Evolutionary conservation across 1,284 basidiomycete genomes (phyloP).

Genomic region (Fomitopsis betulina): DNA sequence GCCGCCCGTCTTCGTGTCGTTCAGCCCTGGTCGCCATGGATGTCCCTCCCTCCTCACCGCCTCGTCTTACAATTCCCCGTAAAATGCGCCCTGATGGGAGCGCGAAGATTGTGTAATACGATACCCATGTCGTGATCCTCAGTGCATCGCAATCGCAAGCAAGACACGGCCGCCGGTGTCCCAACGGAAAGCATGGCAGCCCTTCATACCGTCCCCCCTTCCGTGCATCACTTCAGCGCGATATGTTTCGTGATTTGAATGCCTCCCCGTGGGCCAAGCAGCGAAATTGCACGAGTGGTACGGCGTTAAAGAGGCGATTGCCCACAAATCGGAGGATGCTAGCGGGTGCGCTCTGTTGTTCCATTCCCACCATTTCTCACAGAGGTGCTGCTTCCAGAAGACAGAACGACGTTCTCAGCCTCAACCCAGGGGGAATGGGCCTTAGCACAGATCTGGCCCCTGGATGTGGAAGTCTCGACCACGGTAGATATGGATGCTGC

Average conservation of each 20-base stretch:
- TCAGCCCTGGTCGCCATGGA: no score
- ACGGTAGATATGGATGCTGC: no score
- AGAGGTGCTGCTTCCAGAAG: background rate
- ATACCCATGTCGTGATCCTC: background rate
- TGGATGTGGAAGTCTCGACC: background rate
- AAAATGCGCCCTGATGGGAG: no score
- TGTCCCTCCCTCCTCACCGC: background rate
- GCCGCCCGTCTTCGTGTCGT: no score
- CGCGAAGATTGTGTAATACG: background rate
- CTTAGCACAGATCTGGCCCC: background rate
- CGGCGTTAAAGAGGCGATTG: slow-evolving; percentile 1
- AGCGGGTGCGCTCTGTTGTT: background rate
- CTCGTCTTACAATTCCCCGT: no score
- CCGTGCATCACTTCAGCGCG: background rate
- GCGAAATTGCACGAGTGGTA: background rate
- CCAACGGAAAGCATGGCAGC: background rate
- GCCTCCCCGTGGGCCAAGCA: background rate
- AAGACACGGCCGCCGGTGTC: background rate
- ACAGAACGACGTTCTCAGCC: background rate
- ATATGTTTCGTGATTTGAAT: background rate
- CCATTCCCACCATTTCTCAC: background rate
- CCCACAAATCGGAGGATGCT: background rate
- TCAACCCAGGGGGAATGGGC: background rate
- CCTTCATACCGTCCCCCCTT: background rate
- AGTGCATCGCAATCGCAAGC: background rate